Percentiles rank a stretch among this genome's conserved stretches.
Evolutionary conservation across 2,329 filamentous ascomycete species (phyloP).

Genomic region (Hymenoscyphus linearis): DNA sequence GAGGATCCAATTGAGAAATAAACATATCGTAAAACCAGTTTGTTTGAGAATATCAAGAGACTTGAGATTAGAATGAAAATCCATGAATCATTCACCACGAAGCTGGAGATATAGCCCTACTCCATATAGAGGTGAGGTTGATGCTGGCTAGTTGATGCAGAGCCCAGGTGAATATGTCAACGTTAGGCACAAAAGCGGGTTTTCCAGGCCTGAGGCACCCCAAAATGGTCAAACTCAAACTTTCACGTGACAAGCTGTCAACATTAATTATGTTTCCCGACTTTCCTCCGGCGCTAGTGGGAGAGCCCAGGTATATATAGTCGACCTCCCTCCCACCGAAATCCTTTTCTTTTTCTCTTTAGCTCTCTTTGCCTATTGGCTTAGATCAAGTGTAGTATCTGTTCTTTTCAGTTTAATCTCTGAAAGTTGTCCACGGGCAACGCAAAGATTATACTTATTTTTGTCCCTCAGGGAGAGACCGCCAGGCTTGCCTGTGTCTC

Average conservation of each 20-base stretch:
- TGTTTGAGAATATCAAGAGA: background rate
- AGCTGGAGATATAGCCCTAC: too few relatives aligned
- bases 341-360: constrained; percentile 31
- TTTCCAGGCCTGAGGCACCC: too few relatives aligned
- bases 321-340: background rate
- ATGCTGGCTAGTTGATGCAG: too few relatives aligned
- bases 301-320: constrained; percentile 1
- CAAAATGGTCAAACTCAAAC: background rate
- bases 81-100: too few relatives aligned
- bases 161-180: too few relatives aligned
- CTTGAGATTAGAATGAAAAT: too few relatives aligned
- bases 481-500: constrained; percentile 68
- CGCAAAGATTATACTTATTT: constrained; percentile 81
- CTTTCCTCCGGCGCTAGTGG: background rate
- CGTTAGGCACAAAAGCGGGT: too few relatives aligned
- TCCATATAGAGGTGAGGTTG: too few relatives aligned
- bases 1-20: background rate
- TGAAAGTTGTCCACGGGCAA: constrained; percentile 39
- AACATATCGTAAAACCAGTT: background rate
- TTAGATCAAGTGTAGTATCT: constrained; percentile 91
- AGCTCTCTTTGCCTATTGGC: constrained; percentile 56
- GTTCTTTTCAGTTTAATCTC: constrained; percentile 92
- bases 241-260: background rate
- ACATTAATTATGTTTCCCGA: background rate
- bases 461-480: constrained; percentile 50